Percentiles rank a stretch among this genome's conserved stretches.
phyloP scores from a whole-genome alignment of 2,329 filamentous ascomycete genomes.

The Penicillium palitans region DNA sequence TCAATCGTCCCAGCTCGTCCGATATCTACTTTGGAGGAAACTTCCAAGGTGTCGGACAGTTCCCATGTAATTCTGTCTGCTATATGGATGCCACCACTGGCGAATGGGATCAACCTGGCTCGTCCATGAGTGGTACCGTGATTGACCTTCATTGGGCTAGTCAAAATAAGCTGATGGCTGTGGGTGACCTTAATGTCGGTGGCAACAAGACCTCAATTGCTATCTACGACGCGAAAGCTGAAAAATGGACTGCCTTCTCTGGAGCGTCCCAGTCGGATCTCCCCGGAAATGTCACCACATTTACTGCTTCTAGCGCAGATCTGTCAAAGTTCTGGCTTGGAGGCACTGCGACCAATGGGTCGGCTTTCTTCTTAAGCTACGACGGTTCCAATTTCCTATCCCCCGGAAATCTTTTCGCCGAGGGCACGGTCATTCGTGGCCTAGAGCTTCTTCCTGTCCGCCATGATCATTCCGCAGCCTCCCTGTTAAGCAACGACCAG shows the following conservation, averaged over 20 bases:
- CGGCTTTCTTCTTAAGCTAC: conserved; percentile 78
- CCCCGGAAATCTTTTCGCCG: conserved; percentile 62
- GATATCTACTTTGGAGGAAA: conserved; percentile 84
- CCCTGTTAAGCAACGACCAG: conserved; percentile 66
- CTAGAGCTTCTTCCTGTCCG: conserved; percentile 78
- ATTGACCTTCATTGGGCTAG: conserved; percentile 74
- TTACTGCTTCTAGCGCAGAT: conserved; percentile 72
- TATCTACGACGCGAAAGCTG: conserved; percentile 67
- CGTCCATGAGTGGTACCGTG: conserved; percentile 68
- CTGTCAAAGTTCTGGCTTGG: conserved; percentile 77
- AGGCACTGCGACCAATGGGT: conserved; percentile 67
- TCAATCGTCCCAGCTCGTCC: conserved; percentile 65
- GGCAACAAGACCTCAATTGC: conserved; percentile 67
- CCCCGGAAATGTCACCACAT: conserved; percentile 75
- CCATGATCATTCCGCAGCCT: conserved; percentile 63
- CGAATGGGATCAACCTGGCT: conserved; percentile 80
- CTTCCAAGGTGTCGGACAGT: conserved; percentile 78
- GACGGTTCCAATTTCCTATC: conserved; percentile 70
- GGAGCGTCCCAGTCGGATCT: conserved; percentile 56
- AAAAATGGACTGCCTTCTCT: conserved; percentile 62
- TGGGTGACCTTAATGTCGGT: conserved; percentile 71
- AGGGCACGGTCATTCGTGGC: conserved; percentile 69
- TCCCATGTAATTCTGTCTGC: conserved; percentile 81
- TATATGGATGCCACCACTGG: conserved; percentile 67
- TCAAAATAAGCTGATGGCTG: conserved; percentile 69